Evolutionary conservation across 2,329 filamentous ascomycete genomes (phyloP), one percentile per base, ranked within the genome.

Genomic region (Sclerotinia glacialis): DNA sequence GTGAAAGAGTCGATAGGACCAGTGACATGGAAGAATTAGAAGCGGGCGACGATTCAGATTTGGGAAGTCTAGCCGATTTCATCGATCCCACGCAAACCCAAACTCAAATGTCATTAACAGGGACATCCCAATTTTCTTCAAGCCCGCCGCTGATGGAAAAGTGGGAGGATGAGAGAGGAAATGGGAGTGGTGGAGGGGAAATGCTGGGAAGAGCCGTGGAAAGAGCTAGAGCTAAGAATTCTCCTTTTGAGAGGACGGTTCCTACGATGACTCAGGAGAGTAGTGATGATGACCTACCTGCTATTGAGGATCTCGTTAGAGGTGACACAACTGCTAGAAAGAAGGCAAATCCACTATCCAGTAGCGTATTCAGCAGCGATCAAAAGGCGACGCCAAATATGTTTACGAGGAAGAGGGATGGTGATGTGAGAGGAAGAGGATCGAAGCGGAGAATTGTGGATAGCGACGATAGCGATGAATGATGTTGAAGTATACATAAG

Each of bases 211-310:
- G 40, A 21, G 60, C 42, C 28, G 11, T 46, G 26, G 40, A 40
- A 26, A 50, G 18, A 11, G 21, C 23, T n/a, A n/a, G 14, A 4
- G 40, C 42, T 5, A 49, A 64, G 8, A 46, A 46, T 6, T 4
- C n/a, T 8, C 23, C 28, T 28, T 47, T 23, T 26, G 28, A 58
- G 16, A 58, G 7, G 12, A 16, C 31, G 7, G 18, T 21, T 18
- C 53, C 31, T 55, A 18, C 26, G 14, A 58, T 79, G 77, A 80
- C 78, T 3, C 80, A 83, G 14, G 44, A 61, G 1, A 61, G 44
- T 50, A 61, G 21, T 8, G 23, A 31, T 1, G 67, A 67, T 52
- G 64, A 66, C 21, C 50, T 71, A 26, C 70, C 69, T 11, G 65
- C 68, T 52, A 52, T 71, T 40, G 47, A 44, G 14, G 63, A 67